Percentiles rank a stretch among this genome's conserved stretches.
Evolutionary conservation across 352 stramenopile genomes (phyloP).

Genomic region (Globisporangium yorkense): DNA sequence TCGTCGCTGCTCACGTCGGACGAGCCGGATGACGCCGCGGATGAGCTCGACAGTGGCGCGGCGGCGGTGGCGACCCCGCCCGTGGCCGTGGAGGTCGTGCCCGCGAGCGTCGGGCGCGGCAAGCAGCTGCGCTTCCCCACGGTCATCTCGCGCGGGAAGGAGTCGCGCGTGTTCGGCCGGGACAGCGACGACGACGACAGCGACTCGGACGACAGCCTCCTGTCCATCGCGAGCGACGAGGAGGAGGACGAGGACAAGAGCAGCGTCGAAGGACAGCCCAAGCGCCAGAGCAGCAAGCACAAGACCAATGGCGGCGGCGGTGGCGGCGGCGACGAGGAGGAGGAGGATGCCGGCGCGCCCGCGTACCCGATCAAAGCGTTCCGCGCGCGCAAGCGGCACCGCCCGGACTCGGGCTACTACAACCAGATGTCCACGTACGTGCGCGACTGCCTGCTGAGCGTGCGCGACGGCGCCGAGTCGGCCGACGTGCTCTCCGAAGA

Average conservation of each 20-base stretch:
- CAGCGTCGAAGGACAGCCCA: constrained; percentile 1
- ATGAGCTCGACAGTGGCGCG: constrained; percentile 9
- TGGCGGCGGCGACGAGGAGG: constrained; percentile 1
- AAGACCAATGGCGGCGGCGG: constrained; percentile 12
- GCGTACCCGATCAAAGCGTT: constrained; percentile 67
- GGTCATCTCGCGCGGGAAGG: constrained; percentile 67
- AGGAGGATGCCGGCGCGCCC: background rate
- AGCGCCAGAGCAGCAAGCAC: background rate
- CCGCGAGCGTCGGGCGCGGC: constrained; percentile 54
- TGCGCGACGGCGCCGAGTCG: constrained; percentile 45
- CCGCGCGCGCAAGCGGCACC: constrained; percentile 75
- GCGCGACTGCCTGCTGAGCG: constrained; percentile 70
- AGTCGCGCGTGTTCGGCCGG: constrained; percentile 39
- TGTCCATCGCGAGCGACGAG: constrained; percentile 65
- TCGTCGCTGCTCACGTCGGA: constrained; percentile 27
- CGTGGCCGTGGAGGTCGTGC: constrained; percentile 64
- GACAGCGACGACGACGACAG: constrained; percentile 20
- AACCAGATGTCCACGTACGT: constrained; percentile 85
- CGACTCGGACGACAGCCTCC: constrained; percentile 42
- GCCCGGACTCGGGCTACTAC: constrained; percentile 75
- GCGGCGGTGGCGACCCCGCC: constrained; percentile 1
- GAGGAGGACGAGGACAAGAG: constrained; percentile 45
- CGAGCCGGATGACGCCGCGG: constrained; percentile 15
- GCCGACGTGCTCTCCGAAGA: constrained; percentile 50
- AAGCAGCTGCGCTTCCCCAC: constrained; percentile 78